Conservation (phyloP, 441 rosid species). For the Capsella rubella region DNA sequence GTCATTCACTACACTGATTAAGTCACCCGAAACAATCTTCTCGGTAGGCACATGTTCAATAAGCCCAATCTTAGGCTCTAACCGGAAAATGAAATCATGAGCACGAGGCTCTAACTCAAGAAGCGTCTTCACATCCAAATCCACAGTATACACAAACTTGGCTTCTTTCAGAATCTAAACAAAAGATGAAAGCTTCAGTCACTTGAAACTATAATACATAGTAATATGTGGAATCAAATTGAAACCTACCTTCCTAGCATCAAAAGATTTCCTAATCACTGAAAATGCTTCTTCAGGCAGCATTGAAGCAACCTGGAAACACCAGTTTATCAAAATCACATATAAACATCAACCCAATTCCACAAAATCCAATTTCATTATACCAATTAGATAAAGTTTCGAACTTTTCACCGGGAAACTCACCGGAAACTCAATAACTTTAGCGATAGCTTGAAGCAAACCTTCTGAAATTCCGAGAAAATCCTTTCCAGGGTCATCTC, state of each 20-base stretch:
- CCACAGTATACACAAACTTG: slow-evolving; percentile 90
- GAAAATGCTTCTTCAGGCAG: slow-evolving; percentile 82
- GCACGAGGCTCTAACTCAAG: slow-evolving; percentile 83
- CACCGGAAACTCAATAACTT: slow-evolving; percentile 86
- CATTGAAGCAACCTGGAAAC: slow-evolving; percentile 82
- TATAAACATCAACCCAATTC: neutral
- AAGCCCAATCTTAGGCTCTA: slow-evolving; percentile 76
- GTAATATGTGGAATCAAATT: neutral
- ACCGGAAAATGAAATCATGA: slow-evolving; percentile 74
- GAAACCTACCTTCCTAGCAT: slow-evolving; percentile 83
- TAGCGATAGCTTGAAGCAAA: slow-evolving; percentile 79
- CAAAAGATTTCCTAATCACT: slow-evolving; percentile 88
- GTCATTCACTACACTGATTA: slow-evolving; percentile 59
- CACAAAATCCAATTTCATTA: neutral
- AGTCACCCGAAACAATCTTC: slow-evolving; percentile 58
- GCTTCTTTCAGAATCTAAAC: slow-evolving; percentile 80
- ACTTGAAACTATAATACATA: slow-evolving; percentile 14
- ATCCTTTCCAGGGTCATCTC: slow-evolving; percentile 89
- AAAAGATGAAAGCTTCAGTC: slow-evolving; percentile 24
- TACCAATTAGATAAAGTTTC: slow-evolving; percentile 15
- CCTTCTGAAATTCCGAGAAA: slow-evolving; percentile 65
- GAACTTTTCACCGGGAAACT: slow-evolving; percentile 21
- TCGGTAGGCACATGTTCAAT: slow-evolving; percentile 62
- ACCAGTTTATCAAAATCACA: neutral
- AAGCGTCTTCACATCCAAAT: slow-evolving; percentile 78